These are phyloP conservation scores for Fimicolochytrium jonesii DNA, from an alignment of 192 early-diverging fungal species.

Conservation along the genomic window DNA sequence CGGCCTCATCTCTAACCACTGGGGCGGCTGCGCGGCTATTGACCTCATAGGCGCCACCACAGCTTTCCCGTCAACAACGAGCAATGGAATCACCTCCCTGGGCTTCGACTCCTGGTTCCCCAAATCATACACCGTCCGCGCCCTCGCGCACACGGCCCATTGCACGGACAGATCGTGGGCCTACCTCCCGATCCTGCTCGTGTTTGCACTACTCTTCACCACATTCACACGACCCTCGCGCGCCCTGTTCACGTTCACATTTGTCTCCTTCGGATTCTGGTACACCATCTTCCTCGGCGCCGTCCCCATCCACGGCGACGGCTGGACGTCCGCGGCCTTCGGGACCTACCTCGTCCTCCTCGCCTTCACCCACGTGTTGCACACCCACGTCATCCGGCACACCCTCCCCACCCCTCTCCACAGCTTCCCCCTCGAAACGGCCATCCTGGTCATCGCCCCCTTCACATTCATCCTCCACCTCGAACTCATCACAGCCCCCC, in stretches of 20 bases:
- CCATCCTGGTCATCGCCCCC: constrained; percentile 14
- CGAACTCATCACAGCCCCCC: constrained; percentile 20
- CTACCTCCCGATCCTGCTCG: constrained; percentile 21
- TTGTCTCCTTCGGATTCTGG: constrained; percentile 23
- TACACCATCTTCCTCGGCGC: constrained; percentile 18
- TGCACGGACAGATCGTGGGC: constrained; percentile 33
- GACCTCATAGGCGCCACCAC: constrained; percentile 7
- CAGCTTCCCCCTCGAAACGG: constrained; percentile 24
- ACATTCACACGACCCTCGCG: constrained; percentile 10
- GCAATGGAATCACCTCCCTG: constrained; percentile 24
- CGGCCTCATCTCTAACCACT: constrained; percentile 20
- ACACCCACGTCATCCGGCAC: constrained; percentile 3
- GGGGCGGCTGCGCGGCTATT: constrained; percentile 29
- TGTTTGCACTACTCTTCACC: constrained; percentile 21
- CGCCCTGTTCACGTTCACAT: constrained; percentile 5
- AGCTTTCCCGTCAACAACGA: background rate
- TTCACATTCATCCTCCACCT: constrained; percentile 31
- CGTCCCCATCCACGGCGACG: constrained; percentile 19
- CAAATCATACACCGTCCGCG: constrained; percentile 5
- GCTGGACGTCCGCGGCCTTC: constrained; percentile 9
- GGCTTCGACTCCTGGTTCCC: constrained; percentile 33
- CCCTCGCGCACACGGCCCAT: background rate
- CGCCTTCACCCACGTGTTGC: constrained; percentile 22
- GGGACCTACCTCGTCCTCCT: constrained; percentile 18
- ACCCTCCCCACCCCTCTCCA: constrained; percentile 13